phyloP scores from a whole-genome alignment of 2,329 filamentous ascomycete species.

The Monilinia vaccinii-corymbosi region DNA sequence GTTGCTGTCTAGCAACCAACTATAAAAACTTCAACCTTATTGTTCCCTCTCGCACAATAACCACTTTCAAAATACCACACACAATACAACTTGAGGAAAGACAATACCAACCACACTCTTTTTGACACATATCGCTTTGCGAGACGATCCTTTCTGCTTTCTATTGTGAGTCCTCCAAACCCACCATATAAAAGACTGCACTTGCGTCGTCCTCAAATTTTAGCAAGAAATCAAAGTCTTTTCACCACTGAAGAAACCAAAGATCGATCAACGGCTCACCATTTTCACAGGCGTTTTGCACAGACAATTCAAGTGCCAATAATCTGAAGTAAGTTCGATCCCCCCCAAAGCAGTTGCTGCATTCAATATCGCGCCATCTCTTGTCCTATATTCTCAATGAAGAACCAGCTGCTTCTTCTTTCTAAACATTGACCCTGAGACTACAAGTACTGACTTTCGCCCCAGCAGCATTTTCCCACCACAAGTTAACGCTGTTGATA shows the following conservation, averaged over 20 bases:
- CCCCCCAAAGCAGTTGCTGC: no score
- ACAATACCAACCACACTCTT: not conserved
- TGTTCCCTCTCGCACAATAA: conserved; percentile 5
- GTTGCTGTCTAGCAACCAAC: not conserved
- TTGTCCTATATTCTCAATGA: not conserved
- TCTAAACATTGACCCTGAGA: not conserved
- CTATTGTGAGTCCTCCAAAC: not conserved
- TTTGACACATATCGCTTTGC: not conserved
- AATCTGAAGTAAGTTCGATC: not conserved
- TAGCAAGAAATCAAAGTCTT: not conserved
- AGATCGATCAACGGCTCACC: not conserved
- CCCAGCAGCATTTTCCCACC: not conserved
- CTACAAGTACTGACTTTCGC: not conserved
- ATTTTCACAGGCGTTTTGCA: not conserved
- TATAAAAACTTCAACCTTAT: not conserved
- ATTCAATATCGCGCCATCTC: not conserved
- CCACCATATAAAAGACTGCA: not conserved
- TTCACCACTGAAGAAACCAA: not conserved
- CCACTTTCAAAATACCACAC: not conserved
- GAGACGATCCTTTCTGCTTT: not conserved
- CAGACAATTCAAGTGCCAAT: not conserved
- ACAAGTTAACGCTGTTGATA: not conserved
- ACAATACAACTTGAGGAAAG: not conserved
- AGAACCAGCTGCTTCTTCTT: not conserved
- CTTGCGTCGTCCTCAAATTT: not conserved